phyloP scores from a whole-genome alignment of 2,329 filamentous ascomycete species.

The Leptographium galeiforme region DNA sequence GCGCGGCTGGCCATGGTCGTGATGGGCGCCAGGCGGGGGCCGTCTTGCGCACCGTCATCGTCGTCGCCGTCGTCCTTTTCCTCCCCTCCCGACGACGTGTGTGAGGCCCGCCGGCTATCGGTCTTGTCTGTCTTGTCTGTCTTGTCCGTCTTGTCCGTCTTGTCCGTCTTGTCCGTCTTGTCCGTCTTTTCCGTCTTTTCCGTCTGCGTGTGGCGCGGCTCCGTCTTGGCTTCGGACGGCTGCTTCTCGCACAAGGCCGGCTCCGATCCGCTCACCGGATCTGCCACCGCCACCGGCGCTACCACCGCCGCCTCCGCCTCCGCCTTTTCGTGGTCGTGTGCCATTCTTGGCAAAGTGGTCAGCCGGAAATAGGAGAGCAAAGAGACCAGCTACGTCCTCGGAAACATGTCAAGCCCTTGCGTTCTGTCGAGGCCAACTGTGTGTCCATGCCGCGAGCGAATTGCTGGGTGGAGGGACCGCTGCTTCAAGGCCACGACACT shows the following conservation, averaged over 20 bases:
- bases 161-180: background rate
- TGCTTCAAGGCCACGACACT: no score
- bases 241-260: background rate
- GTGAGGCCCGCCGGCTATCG: background rate
- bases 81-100: no score
- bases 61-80: background rate
- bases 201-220: background rate
- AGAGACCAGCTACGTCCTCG: no score
- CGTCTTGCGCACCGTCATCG: background rate
- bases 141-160: background rate
- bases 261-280: background rate
- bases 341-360: background rate
- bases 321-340: background rate
- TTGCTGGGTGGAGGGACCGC: no score
- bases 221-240: no score
- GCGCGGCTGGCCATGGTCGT: constrained; percentile 1
- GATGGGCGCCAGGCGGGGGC: background rate
- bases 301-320: background rate
- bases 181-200: no score
- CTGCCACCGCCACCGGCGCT: background rate
- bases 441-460: no score
- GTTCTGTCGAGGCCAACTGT: no score
- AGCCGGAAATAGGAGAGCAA: no score
- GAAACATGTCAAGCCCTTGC: no score
- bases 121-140: no score